Base-by-base conservation (phyloP, 2,329 filamentous ascomycete species). In the Colletotrichum endophyticum region DNA sequence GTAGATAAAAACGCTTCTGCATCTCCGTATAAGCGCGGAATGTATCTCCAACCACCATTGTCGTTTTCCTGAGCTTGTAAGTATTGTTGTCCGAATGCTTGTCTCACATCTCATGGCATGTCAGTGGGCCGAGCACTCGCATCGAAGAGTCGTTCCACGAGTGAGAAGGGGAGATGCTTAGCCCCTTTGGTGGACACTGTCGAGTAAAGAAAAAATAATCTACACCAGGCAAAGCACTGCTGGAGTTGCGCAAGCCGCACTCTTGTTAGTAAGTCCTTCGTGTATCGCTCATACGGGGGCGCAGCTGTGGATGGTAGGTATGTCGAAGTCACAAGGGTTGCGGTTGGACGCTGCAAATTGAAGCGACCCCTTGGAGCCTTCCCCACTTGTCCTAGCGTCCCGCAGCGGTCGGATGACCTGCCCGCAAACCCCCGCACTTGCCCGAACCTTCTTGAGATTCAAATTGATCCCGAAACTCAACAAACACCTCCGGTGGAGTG, bases 401-500 rank as follows among this genome's bases (percentile, higher is more conserved):
- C 39, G 19, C 39, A 39, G 36, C 15, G 36, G 36, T 39, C 36
- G 39, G 39, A 44, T 44, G 39, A n/a, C 9, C 39, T n/a, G 39
- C 39, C 9, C 39, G 19, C 19, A 44, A 44, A 6, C 39, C 39
- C 39, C 39, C 39, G 39, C 39, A n/a, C 19, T 3, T n/a, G 9
- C 16, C 39, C 19, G 9, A n/a, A 44, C 39, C 39, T 44, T 44
- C 39, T 44, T 44, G 1, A 6, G 0, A 1, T 44, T 11, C 9
- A 44, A 44, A 44, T 6, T 5, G 39, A 44, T 1, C 9, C 0
- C 0, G 9, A 4, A n/a, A 1, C 9, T 7, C 22, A 39, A 39
- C 32, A 22, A 27, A 12, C 8, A 39, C 62, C n/a, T 39, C 36
- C n/a, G 62, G 62, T 66, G 15, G 62, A 61, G 57, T 30, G 57